These are phyloP conservation scores for Sphaerosporella brunnea DNA, from an alignment of 495 filamentous ascomycete species.

Conservation along the genomic window DNA sequence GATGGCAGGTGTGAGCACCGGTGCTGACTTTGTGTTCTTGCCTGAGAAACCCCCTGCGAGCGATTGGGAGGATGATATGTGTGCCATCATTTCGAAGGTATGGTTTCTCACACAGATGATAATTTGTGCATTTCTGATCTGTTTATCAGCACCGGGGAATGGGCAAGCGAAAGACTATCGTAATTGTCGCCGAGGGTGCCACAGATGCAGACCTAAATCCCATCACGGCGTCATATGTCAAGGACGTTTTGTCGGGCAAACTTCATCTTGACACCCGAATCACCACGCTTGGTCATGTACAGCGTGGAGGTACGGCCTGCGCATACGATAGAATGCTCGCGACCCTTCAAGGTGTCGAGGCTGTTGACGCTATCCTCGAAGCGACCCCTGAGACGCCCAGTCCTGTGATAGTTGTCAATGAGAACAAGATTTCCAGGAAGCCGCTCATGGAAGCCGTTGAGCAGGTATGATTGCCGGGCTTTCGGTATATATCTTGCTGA, in stretches of 20 bases:
- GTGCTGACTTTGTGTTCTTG: conserved; percentile 92
- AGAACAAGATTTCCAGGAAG: conserved; percentile 91
- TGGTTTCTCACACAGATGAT: conserved; percentile 14
- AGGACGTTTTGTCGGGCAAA: conserved; percentile 66
- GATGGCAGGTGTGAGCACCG: conserved; percentile 89
- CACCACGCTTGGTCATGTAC: conserved; percentile 90
- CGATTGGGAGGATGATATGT: conserved; percentile 87
- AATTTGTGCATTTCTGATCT: not conserved
- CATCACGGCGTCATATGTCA: conserved; percentile 62
- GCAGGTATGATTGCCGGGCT: conserved; percentile 8
- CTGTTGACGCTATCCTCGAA: conserved; percentile 75
- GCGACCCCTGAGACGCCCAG: conserved; percentile 77
- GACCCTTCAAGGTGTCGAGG: conserved; percentile 88
- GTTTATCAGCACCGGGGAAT: conserved; percentile 57
- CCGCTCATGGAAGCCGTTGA: conserved; percentile 76
- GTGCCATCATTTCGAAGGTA: conserved; percentile 57
- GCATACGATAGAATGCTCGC: conserved; percentile 90
- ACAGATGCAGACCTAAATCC: conserved; percentile 71
- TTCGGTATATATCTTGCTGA: conserved; percentile 6
- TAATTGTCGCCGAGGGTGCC: conserved; percentile 93
- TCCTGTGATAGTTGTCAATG: conserved; percentile 83
- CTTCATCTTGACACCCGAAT: conserved; percentile 70
- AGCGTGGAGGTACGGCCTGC: conserved; percentile 78
- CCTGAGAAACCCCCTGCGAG: conserved; percentile 82
- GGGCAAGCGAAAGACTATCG: conserved; percentile 93